Evolutionary conservation across 2,329 filamentous ascomycete species (phyloP).

Genomic region (Alternaria infectoria): DNA sequence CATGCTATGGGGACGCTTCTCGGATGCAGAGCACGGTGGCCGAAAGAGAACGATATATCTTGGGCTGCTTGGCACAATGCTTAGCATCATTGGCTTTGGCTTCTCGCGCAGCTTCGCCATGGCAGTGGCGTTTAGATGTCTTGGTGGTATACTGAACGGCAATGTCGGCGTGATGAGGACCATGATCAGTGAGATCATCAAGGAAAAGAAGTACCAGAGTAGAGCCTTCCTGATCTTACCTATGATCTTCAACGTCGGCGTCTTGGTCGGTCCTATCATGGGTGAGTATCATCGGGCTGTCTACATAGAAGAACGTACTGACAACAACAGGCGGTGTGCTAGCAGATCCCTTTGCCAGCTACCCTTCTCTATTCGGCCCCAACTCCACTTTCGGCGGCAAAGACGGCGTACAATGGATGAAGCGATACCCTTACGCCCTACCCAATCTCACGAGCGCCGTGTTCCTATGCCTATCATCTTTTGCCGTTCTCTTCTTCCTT

Average conservation of each 20-base stretch:
- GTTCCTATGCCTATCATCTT: conserved; percentile 63
- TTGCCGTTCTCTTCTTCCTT: conserved; percentile 66
- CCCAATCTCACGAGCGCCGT: conserved; percentile 71
- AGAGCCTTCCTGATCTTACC: conserved; percentile 66
- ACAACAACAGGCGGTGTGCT: conserved; percentile 66
- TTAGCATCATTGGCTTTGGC: conserved; percentile 72
- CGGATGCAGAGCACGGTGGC: conserved; percentile 67
- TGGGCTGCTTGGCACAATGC: conserved; percentile 72
- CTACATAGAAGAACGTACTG: conserved; percentile 1
- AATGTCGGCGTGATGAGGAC: conserved; percentile 78
- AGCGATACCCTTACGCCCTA: conserved; percentile 70
- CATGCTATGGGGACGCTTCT: conserved; percentile 78
- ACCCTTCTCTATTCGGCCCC: conserved; percentile 68
- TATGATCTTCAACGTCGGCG: conserved; percentile 71
- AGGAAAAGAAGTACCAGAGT: conserved; percentile 68
- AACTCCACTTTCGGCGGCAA: conserved; percentile 63
- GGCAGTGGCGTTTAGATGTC: conserved; percentile 69
- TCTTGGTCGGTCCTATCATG: conserved; percentile 53
- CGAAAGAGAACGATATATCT: conserved; percentile 80
- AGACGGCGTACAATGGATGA: conserved; percentile 68
- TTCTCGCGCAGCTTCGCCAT: conserved; percentile 68
- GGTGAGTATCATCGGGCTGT: conserved; percentile 21
- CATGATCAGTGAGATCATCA: conserved; percentile 74
- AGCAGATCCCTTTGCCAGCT: conserved; percentile 68
- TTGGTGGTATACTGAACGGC: conserved; percentile 73